Percentiles rank a stretch among this genome's conserved stretches.
Conservation (phyloP, 768 basidiomycete species). For the Termitomyces bulborhizus region DNA sequence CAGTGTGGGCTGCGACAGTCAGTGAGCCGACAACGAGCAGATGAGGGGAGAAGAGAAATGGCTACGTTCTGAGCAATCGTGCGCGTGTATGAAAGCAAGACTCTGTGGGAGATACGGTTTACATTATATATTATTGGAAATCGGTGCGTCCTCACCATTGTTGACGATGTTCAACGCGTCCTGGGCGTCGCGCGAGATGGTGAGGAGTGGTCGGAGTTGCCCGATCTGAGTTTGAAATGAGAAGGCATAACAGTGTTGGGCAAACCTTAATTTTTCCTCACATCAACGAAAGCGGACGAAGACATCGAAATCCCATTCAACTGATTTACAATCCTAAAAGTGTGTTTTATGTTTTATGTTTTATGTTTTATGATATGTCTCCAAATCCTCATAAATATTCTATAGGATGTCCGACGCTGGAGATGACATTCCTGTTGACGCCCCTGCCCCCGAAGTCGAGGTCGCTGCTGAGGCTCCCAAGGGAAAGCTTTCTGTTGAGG, state of each 20-base stretch:
- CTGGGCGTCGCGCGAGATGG: slow-evolving; percentile 18
- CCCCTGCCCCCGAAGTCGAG: slow-evolving; percentile 68
- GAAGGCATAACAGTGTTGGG: slow-evolving; percentile 20
- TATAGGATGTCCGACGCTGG: slow-evolving; percentile 93
- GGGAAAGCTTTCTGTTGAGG: slow-evolving; percentile 94
- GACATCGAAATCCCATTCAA: slow-evolving; percentile 51
- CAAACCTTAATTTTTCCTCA: slow-evolving; percentile 55
- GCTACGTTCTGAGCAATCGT: slow-evolving; percentile 74
- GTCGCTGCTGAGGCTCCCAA: slow-evolving; percentile 87
- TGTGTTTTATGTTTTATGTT: slow-evolving; percentile 16
- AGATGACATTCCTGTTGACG: slow-evolving; percentile 86
- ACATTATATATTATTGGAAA: neutral
- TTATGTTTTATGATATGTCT: neutral
- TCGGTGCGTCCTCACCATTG: slow-evolving; percentile 24
- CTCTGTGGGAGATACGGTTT: slow-evolving; percentile 34
- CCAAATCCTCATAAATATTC: slow-evolving; percentile 6
- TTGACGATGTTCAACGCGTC: slow-evolving; percentile 18
- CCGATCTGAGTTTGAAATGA: slow-evolving; percentile 53
- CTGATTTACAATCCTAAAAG: slow-evolving; percentile 32
- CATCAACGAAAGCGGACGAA: slow-evolving; percentile 97
- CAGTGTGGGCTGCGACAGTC: slow-evolving; percentile 58
- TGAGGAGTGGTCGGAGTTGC: slow-evolving; percentile 26
- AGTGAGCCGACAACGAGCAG: slow-evolving; percentile 22
- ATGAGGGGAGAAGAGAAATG: slow-evolving; percentile 21
- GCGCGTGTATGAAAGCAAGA: slow-evolving; percentile 66